A percentile compares a stretch with the other conserved stretches of the same genome.
Conservation (phyloP, 2,329 filamentous ascomycete genomes). For the Ustilaginoidea virens region DNA sequence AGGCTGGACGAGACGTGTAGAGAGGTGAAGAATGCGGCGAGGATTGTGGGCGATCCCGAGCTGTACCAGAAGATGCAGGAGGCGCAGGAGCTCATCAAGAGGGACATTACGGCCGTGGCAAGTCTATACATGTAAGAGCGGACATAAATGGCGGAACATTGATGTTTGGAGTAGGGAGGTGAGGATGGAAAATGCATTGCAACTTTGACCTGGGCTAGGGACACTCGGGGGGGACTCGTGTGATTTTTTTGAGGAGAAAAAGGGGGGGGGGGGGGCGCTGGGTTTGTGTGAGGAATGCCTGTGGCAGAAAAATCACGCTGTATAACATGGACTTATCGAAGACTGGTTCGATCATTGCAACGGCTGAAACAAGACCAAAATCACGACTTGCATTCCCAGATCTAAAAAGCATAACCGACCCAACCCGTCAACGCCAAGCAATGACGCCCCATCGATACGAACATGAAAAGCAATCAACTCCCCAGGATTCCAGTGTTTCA, state of each 20-base stretch:
- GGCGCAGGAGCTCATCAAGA: slow-evolving; percentile 94
- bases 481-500: too few species aligned
- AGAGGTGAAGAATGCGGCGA: slow-evolving; percentile 92
- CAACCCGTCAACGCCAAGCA: slow-evolving; percentile 6
- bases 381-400: neutral
- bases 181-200: neutral
- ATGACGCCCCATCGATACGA: slow-evolving; percentile 3
- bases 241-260: too few species aligned
- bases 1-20: slow-evolving; percentile 89
- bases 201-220: too few species aligned
- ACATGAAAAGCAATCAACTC: neutral
- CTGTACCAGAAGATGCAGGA: slow-evolving; percentile 94
- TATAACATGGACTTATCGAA: too few species aligned
- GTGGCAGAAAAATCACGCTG: neutral
- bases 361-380: neutral
- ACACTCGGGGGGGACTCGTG: too few species aligned
- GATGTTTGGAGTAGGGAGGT: neutral
- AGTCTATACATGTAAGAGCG: slow-evolving; percentile 75
- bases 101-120: slow-evolving; percentile 83
- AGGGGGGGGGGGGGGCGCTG: too few species aligned
- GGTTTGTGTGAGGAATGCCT: too few species aligned
- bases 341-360: neutral
- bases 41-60: slow-evolving; percentile 86
- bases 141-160: too few species aligned
- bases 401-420: slow-evolving; percentile 1